Evolutionary conservation across 2,329 filamentous ascomycete species (phyloP).

Genomic region (Dothistroma septosporum): DNA sequence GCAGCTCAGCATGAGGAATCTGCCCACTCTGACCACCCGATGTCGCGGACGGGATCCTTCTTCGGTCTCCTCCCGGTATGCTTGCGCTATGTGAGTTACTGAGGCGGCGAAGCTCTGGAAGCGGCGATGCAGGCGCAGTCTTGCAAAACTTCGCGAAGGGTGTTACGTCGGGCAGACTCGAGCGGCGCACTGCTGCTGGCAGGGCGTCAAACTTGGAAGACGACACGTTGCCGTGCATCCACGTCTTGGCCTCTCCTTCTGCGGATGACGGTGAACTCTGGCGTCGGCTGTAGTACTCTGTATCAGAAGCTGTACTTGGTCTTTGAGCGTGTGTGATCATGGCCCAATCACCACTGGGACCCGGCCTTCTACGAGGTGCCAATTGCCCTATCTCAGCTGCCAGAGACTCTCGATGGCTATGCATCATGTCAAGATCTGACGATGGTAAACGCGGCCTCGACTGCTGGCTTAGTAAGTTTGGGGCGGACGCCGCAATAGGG

Average conservation of each 20-base stretch:
- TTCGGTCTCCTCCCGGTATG: background rate
- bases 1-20: background rate
- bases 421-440: conserved; percentile 37
- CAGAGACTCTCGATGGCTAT: conserved; percentile 47
- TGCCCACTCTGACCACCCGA: background rate
- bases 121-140: conserved; percentile 25
- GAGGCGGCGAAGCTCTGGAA: conserved; percentile 4
- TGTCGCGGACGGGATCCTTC: background rate
- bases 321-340: conserved; percentile 7
- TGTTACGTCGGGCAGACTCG: conserved; percentile 32
- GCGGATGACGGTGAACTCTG: conserved; percentile 5
- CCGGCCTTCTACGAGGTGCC: conserved; percentile 25
- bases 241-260: background rate
- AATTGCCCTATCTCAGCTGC: conserved; percentile 50
- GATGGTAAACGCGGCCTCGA: conserved; percentile 21
- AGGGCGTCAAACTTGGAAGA: conserved; percentile 25
- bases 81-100: background rate
- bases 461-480: conserved; percentile 20
- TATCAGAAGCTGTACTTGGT: background rate
- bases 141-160: conserved; percentile 32
- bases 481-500: conserved; percentile 27
- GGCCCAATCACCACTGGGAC: conserved; percentile 18
- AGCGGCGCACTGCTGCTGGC: conserved; percentile 26
- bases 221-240: conserved; percentile 10
- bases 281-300: conserved; percentile 13